These are phyloP conservation scores for Trichoderma hamatum DNA, from an alignment of 2,329 filamentous ascomycete genomes.

Conservation along the genomic window DNA sequence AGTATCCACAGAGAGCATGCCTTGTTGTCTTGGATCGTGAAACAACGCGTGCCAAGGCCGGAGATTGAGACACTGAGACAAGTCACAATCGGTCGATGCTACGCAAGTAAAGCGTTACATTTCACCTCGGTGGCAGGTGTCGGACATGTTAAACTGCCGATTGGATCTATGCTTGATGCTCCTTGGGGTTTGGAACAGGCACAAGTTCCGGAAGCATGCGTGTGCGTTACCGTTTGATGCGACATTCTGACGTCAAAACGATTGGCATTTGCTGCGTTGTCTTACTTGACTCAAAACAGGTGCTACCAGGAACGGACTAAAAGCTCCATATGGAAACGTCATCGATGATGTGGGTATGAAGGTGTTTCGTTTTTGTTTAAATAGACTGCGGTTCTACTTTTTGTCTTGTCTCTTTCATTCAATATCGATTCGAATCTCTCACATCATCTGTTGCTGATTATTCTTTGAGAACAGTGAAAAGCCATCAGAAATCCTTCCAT, in stretches of 20 bases:
- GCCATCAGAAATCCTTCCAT: neutral
- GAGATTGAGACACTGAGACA: neutral
- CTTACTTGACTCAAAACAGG: neutral
- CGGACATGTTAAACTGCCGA: neutral
- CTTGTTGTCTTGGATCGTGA: neutral
- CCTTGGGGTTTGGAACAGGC: neutral
- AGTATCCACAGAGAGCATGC: neutral
- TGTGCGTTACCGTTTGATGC: neutral
- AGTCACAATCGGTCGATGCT: neutral
- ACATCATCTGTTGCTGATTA: neutral
- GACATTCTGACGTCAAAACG: neutral
- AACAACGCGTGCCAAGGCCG: neutral
- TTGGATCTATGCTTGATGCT: neutral
- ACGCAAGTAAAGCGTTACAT: neutral
- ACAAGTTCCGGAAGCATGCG: neutral
- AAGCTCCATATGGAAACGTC: neutral
- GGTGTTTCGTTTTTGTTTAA: neutral
- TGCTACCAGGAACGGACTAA: neutral
- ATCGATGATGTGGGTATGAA: neutral
- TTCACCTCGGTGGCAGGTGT: neutral
- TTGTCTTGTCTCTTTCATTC: neutral
- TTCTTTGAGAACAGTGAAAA: neutral
- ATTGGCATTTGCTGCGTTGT: neutral
- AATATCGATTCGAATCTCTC: neutral
- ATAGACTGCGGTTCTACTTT: neutral